phyloP scores from a whole-genome alignment of 352 stramenopile species.

The Aphanomyces invadans region DNA sequence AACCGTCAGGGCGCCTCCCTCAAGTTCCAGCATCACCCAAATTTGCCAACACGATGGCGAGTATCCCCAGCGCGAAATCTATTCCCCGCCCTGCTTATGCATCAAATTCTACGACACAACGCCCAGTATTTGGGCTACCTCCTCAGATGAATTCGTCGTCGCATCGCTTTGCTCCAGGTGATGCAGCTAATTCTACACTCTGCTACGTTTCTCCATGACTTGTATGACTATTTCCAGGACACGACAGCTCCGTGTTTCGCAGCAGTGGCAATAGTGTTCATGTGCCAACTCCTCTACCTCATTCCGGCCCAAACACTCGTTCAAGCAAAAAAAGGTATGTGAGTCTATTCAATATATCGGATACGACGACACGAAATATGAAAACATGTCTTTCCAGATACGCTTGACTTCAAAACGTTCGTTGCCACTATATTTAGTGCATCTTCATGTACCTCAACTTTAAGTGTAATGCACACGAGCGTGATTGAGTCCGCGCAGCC shows the following conservation, averaged over 20 bases:
- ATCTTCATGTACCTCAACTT: neutral
- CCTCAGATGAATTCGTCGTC: slow-evolving; percentile 3
- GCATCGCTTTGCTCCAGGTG: neutral
- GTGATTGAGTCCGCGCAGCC: slow-evolving; percentile 5
- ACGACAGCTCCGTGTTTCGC: neutral
- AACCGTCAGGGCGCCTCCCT: slow-evolving; percentile 14
- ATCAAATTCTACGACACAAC: neutral
- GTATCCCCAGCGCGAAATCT: neutral
- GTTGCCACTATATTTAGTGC: neutral
- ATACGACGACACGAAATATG: no score
- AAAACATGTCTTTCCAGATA: slow-evolving; percentile 1
- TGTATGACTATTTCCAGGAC: no score
- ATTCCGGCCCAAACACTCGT: slow-evolving; percentile 1
- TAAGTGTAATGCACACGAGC: slow-evolving; percentile 10
- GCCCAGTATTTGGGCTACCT: slow-evolving; percentile 5
- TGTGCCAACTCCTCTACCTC: slow-evolving; percentile 5
- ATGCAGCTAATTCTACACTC: neutral
- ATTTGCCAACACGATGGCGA: slow-evolving; percentile 17
- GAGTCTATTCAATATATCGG: neutral
- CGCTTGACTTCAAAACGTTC: neutral
- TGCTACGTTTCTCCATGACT: no score
- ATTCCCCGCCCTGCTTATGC: neutral
- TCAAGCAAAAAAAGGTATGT: slow-evolving; percentile 12
- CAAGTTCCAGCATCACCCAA: slow-evolving; percentile 7
- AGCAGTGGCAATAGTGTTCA: slow-evolving; percentile 3